These are phyloP conservation scores for Raddia guianensis DNA, from an alignment of 176 grass and related monocot genomes.

Conservation along the genomic window DNA sequence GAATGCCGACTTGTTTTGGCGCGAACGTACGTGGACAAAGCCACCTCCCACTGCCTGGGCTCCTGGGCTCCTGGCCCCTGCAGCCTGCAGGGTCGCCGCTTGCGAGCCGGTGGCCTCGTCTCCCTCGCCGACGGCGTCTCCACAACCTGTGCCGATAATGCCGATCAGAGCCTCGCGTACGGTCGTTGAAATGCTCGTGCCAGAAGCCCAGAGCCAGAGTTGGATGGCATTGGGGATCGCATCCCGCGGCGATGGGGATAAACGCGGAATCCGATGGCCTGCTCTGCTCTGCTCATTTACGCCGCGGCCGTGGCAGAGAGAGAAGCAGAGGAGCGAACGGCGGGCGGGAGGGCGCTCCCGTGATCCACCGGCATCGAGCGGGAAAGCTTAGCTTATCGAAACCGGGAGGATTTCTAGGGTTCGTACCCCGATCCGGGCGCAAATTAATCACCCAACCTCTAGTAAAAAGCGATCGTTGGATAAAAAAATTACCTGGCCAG, in stretches of 20 bases:
- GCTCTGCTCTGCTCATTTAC: slow-evolving; percentile 10
- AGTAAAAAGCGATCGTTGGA: neutral
- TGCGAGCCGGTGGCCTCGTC: neutral
- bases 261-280: slow-evolving; percentile 10
- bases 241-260: neutral
- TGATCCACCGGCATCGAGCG: slow-evolving; percentile 29
- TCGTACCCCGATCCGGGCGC: neutral
- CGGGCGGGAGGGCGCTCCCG: slow-evolving; percentile 4
- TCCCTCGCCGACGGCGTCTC: too few relatives aligned
- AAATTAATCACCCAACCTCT: neutral
- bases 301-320: neutral
- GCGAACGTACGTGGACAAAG: neutral
- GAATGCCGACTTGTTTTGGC: neutral
- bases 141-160: too few relatives aligned
- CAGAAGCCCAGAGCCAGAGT: neutral
- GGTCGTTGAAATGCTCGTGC: neutral
- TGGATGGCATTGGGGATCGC: neutral
- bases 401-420: neutral
- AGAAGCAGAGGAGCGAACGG: neutral
- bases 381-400: neutral
- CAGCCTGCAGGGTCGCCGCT: neutral
- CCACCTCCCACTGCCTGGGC: neutral
- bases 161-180: neutral
- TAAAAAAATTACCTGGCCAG: neutral
- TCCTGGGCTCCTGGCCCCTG: too few relatives aligned